Base-by-base conservation (phyloP, 2,329 filamentous ascomycete genomes). In the Knufia fluminis region DNA sequence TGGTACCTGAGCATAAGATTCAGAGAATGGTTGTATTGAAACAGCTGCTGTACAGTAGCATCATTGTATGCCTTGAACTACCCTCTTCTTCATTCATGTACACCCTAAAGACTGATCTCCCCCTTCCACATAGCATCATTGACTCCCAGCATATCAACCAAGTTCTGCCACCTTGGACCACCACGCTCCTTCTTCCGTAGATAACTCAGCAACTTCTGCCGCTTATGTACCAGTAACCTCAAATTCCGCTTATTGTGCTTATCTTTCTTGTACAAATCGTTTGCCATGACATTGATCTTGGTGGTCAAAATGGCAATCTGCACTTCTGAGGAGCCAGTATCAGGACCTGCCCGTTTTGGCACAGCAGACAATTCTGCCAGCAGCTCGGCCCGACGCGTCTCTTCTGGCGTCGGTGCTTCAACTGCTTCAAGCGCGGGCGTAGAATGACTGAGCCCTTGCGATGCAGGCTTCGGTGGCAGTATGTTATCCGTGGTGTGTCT, bases 241-340 rank as follows among this genome's bases (percentile, higher is more conserved):
- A 98, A 64, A 68, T 94, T 94, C 52, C 90, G 78, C 78, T 94
- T 95, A 71, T 96, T 96, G 65, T 88, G 79, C 73, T 94, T 95
- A 65, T 98, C 92, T 65, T 84, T 88, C 36, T 72, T 75, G 61
- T 84, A 76, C 46, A 95, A 68, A 57, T 83, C 82, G 58, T 85
- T 76, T 14, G 85, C 83, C 44, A 98, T 67, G 20, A 84, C 82
- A 55, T 87, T 77, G 64, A 98, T 98, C 76, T 96, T 97, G 50
- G 88, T 79, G 2, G 92, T 98, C 65, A 98, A 68, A 59, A 98
- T 94, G 40, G 89, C 90, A 57, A 94, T 88, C 73, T 98, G 92
- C n/a, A 98, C 94, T 70, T 98, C 92, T 4, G 87, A 87, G 60
- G 87, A 94, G 31, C 92, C 92, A 1, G 91, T 98, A 64, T 98